These are phyloP conservation scores for Tilletia setariae DNA, from an alignment of 1,284 basidiomycete genomes.

Conservation along the genomic window DNA sequence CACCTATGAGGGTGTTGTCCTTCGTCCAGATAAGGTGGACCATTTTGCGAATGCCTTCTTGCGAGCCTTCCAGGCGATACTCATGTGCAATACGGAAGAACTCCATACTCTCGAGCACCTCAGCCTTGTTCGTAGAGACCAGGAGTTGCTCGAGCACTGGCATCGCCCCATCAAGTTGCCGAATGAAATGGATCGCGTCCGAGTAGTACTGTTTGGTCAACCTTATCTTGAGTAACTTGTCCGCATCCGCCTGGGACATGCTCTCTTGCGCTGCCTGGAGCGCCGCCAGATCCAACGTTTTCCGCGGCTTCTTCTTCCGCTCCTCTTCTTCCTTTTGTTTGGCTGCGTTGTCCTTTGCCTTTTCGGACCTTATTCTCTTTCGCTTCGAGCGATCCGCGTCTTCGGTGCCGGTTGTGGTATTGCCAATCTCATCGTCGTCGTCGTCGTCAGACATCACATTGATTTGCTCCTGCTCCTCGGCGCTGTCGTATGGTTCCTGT, in stretches of 20 bases:
- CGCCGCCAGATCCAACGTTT: constrained; percentile 33
- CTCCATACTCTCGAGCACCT: constrained; percentile 91
- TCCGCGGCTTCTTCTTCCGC: constrained; percentile 61
- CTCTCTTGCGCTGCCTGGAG: constrained; percentile 24
- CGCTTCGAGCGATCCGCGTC: constrained; percentile 21
- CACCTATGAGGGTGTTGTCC: constrained; percentile 79
- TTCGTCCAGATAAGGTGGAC: constrained; percentile 96
- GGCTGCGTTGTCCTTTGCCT: constrained; percentile 22
- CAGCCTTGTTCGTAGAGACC: constrained; percentile 84
- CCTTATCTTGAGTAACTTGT: constrained; percentile 65
- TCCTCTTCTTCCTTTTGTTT: constrained; percentile 18
- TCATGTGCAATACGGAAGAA: constrained; percentile 83
- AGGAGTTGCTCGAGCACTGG: constrained; percentile 73
- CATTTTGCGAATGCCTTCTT: constrained; percentile 83
- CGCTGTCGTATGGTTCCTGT: constrained; percentile 49
- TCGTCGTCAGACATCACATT: constrained; percentile 25
- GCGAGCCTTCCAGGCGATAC: constrained; percentile 69
- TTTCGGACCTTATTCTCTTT: constrained; percentile 6
- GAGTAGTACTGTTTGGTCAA: constrained; percentile 81
- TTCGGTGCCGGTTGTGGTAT: constrained; percentile 22
- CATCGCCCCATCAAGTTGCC: constrained; percentile 74
- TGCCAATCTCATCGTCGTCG: constrained; percentile 55
- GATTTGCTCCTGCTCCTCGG: constrained; percentile 48
- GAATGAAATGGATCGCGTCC: constrained; percentile 83
- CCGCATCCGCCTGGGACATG: constrained; percentile 35